A percentile compares a stretch with the other conserved stretches of the same genome.
phyloP scores from a whole-genome alignment of 805 yeast species.

The Cyberlindnera xishuangbannaensis region DNA sequence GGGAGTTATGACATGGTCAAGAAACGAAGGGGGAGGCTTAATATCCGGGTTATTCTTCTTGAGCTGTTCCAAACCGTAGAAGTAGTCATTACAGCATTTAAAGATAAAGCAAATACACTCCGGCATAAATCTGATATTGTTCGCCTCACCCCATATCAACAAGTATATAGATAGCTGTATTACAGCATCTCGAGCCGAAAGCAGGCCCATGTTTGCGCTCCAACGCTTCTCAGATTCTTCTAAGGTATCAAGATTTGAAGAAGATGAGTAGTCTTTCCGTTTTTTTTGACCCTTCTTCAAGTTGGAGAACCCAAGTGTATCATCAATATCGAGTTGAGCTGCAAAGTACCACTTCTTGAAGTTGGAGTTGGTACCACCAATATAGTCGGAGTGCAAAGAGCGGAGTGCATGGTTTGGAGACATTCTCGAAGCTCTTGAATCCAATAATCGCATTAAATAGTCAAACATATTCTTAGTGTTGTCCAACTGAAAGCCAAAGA shows the following conservation, averaged over 20 bases:
- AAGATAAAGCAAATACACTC: slow-evolving; percentile 82
- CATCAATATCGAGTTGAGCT: slow-evolving; percentile 59
- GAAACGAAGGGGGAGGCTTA: slow-evolving; percentile 32
- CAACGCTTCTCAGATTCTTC: slow-evolving; percentile 45
- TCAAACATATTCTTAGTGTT: slow-evolving; percentile 64
- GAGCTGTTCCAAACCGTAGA: slow-evolving; percentile 39
- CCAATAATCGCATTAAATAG: slow-evolving; percentile 53
- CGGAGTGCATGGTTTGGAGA: slow-evolving; percentile 48
- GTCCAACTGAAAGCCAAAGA: slow-evolving; percentile 68
- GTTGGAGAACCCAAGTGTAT: slow-evolving; percentile 35
- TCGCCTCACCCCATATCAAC: slow-evolving; percentile 87
- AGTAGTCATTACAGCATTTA: slow-evolving; percentile 72
- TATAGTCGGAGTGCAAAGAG: slow-evolving; percentile 66
- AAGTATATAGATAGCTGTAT: slow-evolving; percentile 65
- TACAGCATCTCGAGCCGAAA: slow-evolving; percentile 48
- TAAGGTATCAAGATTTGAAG: slow-evolving; percentile 18
- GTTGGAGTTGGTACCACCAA: slow-evolving; percentile 66
- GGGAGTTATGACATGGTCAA: slow-evolving; percentile 72
- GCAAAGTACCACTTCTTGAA: slow-evolving; percentile 77
- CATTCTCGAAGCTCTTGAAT: slow-evolving; percentile 65
- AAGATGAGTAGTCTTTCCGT: not conserved
- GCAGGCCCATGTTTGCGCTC: slow-evolving; percentile 43
- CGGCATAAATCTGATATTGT: slow-evolving; percentile 80
- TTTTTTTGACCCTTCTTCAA: slow-evolving; percentile 6
- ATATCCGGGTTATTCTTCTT: slow-evolving; percentile 27